A percentile compares a stretch with the other conserved stretches of the same genome.
Conservation (phyloP, 1,139 yeast genomes). For the Meyerozyma guilliermondii region DNA sequence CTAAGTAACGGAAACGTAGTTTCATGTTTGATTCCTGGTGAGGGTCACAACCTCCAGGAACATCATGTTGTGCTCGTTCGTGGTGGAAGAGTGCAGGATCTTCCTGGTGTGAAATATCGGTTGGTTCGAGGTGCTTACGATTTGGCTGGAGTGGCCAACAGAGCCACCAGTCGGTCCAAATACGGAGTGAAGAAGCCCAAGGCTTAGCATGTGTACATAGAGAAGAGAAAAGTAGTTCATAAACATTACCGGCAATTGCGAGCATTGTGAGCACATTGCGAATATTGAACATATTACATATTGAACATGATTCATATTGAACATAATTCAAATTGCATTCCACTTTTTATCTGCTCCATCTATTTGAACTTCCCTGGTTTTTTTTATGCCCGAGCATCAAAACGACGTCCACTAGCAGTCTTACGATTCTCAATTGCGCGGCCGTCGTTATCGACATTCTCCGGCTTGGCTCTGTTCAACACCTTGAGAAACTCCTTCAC, state of each 20-base stretch:
- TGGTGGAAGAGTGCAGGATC: constrained; percentile 97
- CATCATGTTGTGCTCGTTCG: constrained; percentile 94
- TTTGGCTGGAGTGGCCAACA: constrained; percentile 90
- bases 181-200: constrained; percentile 91
- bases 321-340: too few species aligned
- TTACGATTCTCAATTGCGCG: constrained; percentile 59
- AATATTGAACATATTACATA: too few species aligned
- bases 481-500: constrained; percentile 92
- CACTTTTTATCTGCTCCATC: too few species aligned
- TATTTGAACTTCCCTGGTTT: neutral
- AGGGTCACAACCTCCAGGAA: constrained; percentile 97
- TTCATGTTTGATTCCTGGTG: constrained; percentile 96
- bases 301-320: too few species aligned
- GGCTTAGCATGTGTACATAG: constrained; percentile 16
- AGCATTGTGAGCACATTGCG: too few species aligned
- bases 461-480: constrained; percentile 95
- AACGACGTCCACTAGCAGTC: constrained; percentile 81
- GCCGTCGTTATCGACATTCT: constrained; percentile 68
- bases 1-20: constrained; percentile 84
- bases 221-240: neutral
- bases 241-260: neutral
- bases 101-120: constrained; percentile 97
- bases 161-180: constrained; percentile 84
- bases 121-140: constrained; percentile 92
- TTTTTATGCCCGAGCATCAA: constrained; percentile 30